phyloP scores from a whole-genome alignment of 768 basidiomycete genomes.

The Lyophyllum atratum region DNA sequence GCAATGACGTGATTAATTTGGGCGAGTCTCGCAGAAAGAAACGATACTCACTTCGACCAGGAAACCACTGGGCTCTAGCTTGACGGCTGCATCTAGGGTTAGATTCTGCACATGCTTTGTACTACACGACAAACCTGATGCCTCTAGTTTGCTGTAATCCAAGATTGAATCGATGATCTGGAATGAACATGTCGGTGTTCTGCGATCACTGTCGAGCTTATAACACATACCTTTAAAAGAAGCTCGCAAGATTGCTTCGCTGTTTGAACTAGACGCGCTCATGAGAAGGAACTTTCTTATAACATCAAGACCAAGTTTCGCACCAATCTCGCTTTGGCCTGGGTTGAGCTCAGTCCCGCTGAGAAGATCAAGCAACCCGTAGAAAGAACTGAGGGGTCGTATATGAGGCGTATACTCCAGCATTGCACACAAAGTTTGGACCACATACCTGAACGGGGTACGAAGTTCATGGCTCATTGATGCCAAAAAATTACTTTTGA shows the following conservation, averaged over 20 bases:
- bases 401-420: not conserved
- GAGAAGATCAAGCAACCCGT: conserved; percentile 73
- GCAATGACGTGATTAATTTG: not conserved
- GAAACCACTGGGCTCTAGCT: conserved; percentile 68
- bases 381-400: conserved; percentile 60
- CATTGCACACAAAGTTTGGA: not conserved
- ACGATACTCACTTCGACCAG: conserved; percentile 51
- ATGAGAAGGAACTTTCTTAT: not conserved
- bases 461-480: conserved; percentile 80
- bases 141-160: conserved; percentile 80
- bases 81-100: conserved; percentile 48
- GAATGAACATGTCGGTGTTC: not conserved
- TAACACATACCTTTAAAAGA: conserved; percentile 54
- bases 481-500: conserved; percentile 77
- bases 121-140: conserved; percentile 48
- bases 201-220: not conserved
- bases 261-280: conserved; percentile 55
- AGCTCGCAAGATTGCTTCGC: conserved; percentile 80
- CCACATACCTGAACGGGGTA: conserved; percentile 69
- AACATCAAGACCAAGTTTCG: not conserved
- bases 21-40: not conserved
- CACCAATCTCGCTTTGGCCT: conserved; percentile 72
- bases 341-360: conserved; percentile 70
- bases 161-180: conserved; percentile 80
- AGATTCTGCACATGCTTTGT: conserved; percentile 3